Percentiles rank a stretch among this genome's conserved stretches.
Conservation (phyloP, 176 grass and related monocot species). For the Echinochloa phyllopogon region DNA sequence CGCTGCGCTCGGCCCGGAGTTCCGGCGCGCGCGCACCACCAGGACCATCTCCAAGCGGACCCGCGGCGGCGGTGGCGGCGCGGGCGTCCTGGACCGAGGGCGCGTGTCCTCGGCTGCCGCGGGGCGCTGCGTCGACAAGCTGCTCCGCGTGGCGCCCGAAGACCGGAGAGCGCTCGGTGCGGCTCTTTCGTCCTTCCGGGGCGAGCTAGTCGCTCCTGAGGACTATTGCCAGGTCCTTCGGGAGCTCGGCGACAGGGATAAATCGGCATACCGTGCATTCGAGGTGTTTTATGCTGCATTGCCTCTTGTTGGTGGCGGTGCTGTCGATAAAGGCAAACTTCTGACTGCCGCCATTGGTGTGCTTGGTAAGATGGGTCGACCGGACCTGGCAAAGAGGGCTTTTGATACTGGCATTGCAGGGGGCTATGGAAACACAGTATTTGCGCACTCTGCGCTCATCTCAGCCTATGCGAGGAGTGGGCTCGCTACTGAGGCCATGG, state of each 20-base stretch:
- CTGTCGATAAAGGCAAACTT: conserved; percentile 73
- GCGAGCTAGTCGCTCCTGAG: conserved; percentile 58
- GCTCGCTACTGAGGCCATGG: conserved; percentile 73
- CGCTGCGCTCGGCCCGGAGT: conserved; percentile 61
- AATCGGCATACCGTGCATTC: conserved; percentile 48
- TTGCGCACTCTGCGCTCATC: conserved; percentile 80
- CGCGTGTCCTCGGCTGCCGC: conserved; percentile 45
- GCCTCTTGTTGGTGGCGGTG: conserved; percentile 56
- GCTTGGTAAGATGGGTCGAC: conserved; percentile 74
- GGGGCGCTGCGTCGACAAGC: conserved; percentile 59
- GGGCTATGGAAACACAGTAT: conserved; percentile 88
- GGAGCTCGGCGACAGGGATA: conserved; percentile 64
- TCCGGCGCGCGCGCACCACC: conserved; percentile 73
- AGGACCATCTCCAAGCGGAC: conserved; percentile 87
- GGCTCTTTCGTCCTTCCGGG: conserved; percentile 47
- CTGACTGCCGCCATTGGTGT: conserved; percentile 74
- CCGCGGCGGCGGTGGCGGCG: conserved; percentile 28
- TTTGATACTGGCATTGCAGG: conserved; percentile 66
- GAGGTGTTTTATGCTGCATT: conserved; percentile 70
- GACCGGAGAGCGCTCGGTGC: conserved; percentile 43
- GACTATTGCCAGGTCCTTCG: conserved; percentile 81
- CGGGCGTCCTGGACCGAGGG: conserved; percentile 26
- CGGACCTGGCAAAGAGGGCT: conserved; percentile 74
- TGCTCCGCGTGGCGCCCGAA: conserved; percentile 58
- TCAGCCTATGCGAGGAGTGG: conserved; percentile 92